Conservation (phyloP, 2,329 filamentous ascomycete species). For the Alternaria infectoria region DNA sequence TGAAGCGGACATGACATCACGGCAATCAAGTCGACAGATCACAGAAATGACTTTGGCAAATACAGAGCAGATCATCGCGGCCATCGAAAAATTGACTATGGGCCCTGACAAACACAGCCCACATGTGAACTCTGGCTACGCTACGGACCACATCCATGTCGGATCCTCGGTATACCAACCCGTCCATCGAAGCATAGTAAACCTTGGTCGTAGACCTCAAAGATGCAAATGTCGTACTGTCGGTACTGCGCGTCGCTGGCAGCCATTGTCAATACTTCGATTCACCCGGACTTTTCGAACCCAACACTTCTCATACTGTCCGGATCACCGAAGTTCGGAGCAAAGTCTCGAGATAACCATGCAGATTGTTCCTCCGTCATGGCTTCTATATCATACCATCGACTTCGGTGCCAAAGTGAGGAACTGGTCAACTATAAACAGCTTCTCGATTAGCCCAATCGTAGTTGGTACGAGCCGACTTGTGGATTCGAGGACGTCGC, state of each 20-base stretch:
- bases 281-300: background rate
- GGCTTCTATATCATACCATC: background rate
- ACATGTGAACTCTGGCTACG: fast-evolving
- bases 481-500: background rate
- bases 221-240: background rate
- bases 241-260: background rate
- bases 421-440: background rate
- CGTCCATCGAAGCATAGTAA: fast-evolving
- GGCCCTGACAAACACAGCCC: background rate
- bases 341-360: background rate
- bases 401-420: background rate
- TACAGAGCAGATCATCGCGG: background rate
- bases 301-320: background rate
- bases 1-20: too few relatives aligned
- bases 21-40: too few relatives aligned
- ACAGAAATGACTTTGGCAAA: background rate
- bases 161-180: fast-evolving
- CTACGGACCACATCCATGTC: fast-evolving
- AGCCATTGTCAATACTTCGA: background rate
- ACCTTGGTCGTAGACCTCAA: background rate
- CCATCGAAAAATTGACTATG: background rate
- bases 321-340: background rate
- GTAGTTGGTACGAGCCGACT: background rate
- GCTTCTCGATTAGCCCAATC: background rate
- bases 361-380: background rate